Evolutionary conservation across 208 protist genomes (phyloP).

Genomic region (Kentomonas sorsogonicus): DNA sequence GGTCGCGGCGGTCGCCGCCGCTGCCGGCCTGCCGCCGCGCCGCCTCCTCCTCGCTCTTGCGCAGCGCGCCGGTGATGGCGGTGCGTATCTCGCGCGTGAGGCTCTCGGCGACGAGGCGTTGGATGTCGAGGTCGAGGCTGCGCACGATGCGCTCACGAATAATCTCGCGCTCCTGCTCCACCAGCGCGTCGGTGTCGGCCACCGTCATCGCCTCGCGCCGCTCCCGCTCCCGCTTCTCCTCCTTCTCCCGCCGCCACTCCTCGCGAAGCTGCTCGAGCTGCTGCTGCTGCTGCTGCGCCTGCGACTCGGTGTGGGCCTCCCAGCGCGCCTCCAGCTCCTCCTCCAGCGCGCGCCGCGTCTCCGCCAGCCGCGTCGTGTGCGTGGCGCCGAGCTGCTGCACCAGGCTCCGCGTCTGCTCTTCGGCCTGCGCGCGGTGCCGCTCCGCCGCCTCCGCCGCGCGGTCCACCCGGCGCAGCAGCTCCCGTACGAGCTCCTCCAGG

Average conservation of each 20-base stretch:
- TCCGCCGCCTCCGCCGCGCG: no score
- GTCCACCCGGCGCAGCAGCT: background rate
- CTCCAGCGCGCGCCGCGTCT: background rate
- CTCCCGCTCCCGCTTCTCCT: no score
- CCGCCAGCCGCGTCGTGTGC: background rate
- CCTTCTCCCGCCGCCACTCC: no score
- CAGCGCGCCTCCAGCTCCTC: background rate
- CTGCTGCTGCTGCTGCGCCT: no score
- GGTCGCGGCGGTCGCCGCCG: background rate
- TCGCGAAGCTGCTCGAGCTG: no score
- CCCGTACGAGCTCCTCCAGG: background rate
- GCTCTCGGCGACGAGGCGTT: no score
- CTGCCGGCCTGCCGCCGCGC: background rate
- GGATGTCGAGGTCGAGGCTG: no score
- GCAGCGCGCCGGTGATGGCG: background rate
- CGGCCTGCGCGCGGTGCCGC: background rate
- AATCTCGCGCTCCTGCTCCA: no score
- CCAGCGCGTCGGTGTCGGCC: no score
- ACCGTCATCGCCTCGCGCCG: no score
- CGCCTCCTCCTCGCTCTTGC: background rate
- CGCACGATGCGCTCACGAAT: no score
- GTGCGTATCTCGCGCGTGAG: no score
- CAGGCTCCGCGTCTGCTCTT: background rate
- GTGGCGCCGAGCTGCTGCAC: background rate
- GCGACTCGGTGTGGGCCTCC: background rate